Evolutionary conservation across 1,139 yeast species (phyloP).

Genomic region (Petasospora fabianii): DNA sequence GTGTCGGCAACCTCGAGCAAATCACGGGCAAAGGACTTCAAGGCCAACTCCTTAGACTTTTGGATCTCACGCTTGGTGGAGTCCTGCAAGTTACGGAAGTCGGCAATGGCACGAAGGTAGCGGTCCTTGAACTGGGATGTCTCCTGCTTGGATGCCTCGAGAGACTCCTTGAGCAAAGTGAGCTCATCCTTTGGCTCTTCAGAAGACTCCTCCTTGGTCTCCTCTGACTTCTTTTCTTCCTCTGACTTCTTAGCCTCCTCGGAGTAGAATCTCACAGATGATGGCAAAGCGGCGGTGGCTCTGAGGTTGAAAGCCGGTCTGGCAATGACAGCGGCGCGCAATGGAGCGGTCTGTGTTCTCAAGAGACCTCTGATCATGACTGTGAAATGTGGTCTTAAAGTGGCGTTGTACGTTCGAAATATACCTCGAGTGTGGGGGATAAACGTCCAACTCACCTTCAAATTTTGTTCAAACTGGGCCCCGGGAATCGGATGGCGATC

Average conservation of each 20-base stretch:
- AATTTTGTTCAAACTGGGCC: not conserved
- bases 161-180: slow-evolving; percentile 41
- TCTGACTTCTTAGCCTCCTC: slow-evolving; percentile 27
- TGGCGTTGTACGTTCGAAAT: not conserved
- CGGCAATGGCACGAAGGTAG: slow-evolving; percentile 76
- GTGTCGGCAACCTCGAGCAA: slow-evolving; percentile 81
- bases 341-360: slow-evolving; percentile 9
- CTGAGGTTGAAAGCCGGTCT: slow-evolving; percentile 12
- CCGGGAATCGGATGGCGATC: not conserved
- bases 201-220: slow-evolving; percentile 15
- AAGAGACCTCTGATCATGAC: slow-evolving; percentile 14
- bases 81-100: slow-evolving; percentile 84
- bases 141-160: slow-evolving; percentile 66
- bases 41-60: slow-evolving; percentile 80
- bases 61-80: slow-evolving; percentile 77
- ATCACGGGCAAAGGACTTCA: slow-evolving; percentile 84
- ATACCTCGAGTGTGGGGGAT: too few relatives aligned
- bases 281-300: slow-evolving; percentile 6
- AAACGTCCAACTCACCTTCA: too few relatives aligned
- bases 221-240: slow-evolving; percentile 2
- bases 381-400: not conserved
- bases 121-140: slow-evolving; percentile 73
- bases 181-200: slow-evolving; percentile 25
- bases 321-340: slow-evolving; percentile 5
- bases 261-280: slow-evolving; percentile 23